Percentiles rank a stretch among this genome's conserved stretches.
Evolutionary conservation across 306 rosid species (phyloP).

Genomic region (Citrullus mucosospermus): DNA sequence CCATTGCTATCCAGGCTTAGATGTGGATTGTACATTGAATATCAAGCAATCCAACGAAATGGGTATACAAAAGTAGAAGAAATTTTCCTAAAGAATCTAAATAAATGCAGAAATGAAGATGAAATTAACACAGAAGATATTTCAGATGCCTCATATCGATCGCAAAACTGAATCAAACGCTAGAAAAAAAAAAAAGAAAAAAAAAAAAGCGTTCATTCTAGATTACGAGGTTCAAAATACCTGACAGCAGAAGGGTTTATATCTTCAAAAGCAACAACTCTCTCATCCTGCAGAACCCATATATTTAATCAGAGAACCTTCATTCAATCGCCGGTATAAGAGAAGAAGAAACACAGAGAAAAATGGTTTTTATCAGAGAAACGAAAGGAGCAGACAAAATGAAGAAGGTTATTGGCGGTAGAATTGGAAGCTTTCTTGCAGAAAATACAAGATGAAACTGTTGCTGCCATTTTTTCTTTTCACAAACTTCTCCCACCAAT

Average conservation of each 20-base stretch:
- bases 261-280: conserved; percentile 47
- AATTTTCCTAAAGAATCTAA: not conserved
- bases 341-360: not conserved
- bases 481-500: conserved; percentile 1
- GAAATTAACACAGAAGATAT: not conserved
- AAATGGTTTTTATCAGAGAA: not conserved
- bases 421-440: conserved; percentile 37
- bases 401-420: conserved; percentile 25
- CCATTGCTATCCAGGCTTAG: not conserved
- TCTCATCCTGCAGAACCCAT: conserved; percentile 37
- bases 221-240: conserved; percentile 8
- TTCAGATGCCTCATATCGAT: not conserved
- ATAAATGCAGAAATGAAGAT: not conserved
- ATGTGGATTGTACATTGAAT: not conserved
- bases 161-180: not conserved
- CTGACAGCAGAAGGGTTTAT: conserved; percentile 54
- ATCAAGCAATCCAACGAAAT: not conserved
- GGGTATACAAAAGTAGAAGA: not conserved
- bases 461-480: conserved; percentile 35
- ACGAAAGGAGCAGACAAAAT: conserved; percentile 21
- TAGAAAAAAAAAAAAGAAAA: not conserved
- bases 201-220: not conserved
- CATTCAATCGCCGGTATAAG: not conserved
- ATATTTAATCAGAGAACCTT: conserved; percentile 9
- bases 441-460: conserved; percentile 31